Evolutionary conservation across 495 filamentous ascomycete genomes (phyloP), one percentile per base, ranked within the genome.

Genomic region (Aspergillus saccharolyticus): DNA sequence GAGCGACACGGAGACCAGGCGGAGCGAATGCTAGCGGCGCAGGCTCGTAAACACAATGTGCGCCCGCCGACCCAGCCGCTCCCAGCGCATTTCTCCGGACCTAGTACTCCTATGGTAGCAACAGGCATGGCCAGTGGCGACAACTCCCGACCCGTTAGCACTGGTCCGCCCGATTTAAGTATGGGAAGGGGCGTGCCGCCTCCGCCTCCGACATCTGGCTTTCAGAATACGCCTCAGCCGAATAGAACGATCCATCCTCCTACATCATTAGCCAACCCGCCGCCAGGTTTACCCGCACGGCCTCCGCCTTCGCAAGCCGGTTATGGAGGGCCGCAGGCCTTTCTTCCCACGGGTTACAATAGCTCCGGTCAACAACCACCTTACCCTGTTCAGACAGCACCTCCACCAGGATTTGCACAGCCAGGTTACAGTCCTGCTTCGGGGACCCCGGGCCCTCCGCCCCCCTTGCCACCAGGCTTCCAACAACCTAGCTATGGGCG

Each of bases 1-100:
- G 94, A 97, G 75, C 81, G 95, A 24, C 94, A 98, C 68, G 94
- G 94, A 57, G 94, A 98, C 65, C 79, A 92, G 66, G 94, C 95
- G 30, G 94, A 98, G 74, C 82, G 94, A 62, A 91, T 88, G 82
- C 80, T 98, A 51, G 95, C 94, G 45, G 85, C 88, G 43, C 90
- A 96, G 69, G 94, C 92, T 52, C 90, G 91, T 68, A 92, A 91
- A 69, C 90, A 97, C 73, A 96, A 96, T 64, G 89, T 98, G 53
- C 80, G 85, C 18, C 88, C 85, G 42, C 85, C 87, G 53, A 77
- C 80, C 6, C 88, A 83, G 68, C 78, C 78, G 50, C 61, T 80
- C 55, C 78, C 79, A 17, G 71, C 79, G 21, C 78, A 74, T 50
- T 75, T 85, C 45, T 67, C 79, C 45, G 68, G 68, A 15, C 62